phyloP scores from a whole-genome alignment of 306 rosid genomes.

The Sphenostylis stenocarpa region DNA sequence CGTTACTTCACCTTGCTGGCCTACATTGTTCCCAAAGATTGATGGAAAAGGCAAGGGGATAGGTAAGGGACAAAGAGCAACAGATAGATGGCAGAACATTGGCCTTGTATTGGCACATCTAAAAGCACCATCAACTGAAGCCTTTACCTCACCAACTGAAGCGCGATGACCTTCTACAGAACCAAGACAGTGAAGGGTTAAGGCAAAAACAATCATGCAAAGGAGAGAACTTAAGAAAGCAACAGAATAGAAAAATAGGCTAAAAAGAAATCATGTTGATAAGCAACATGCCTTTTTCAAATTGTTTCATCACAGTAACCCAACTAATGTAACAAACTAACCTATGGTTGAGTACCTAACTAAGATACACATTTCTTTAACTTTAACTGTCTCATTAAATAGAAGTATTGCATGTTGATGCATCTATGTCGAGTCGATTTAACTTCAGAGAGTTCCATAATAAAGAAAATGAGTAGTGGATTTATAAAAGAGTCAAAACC shows the following conservation, averaged over 20 bases:
- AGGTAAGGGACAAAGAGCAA: constrained; percentile 74
- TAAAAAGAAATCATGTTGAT: background rate
- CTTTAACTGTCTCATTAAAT: background rate
- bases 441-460: background rate
- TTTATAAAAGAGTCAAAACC: background rate
- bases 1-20: constrained; percentile 64
- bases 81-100: constrained; percentile 70
- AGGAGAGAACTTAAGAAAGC: constrained; percentile 26
- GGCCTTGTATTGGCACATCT: constrained; percentile 59
- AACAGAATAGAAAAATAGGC: background rate
- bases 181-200: constrained; percentile 10
- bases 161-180: constrained; percentile 59
- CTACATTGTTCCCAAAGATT: constrained; percentile 64
- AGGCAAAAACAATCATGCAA: background rate
- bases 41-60: constrained; percentile 91
- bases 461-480: background rate
- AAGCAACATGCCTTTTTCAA: background rate
- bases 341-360: background rate
- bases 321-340: background rate
- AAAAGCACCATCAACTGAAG: constrained; percentile 54
- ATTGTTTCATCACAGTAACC: background rate
- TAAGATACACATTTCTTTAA: background rate
- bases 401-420: background rate
- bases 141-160: constrained; percentile 55
- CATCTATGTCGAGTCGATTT: background rate